A percentile compares a stretch with the other conserved stretches of the same genome.
Evolutionary conservation across 352 stramenopile species (phyloP).

Genomic region (Phytophthora pini): DNA sequence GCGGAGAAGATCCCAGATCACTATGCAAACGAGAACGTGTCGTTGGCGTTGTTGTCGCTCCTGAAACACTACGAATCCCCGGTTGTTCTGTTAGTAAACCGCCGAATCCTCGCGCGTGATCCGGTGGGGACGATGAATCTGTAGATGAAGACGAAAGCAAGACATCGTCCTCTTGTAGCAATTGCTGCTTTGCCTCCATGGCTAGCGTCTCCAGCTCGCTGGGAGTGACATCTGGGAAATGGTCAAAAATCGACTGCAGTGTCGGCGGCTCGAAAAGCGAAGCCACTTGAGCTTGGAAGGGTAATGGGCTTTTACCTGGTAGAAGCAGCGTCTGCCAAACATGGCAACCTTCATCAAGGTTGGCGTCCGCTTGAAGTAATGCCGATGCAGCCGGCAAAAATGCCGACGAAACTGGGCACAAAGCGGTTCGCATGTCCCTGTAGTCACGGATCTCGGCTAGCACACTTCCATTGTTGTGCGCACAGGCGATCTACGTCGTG

Average conservation of each 20-base stretch:
- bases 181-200: conserved; percentile 38
- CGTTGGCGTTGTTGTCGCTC: conserved; percentile 26
- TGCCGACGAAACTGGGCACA: conserved; percentile 48
- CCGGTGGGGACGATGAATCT: conserved; percentile 27
- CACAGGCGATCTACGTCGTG: conserved; percentile 31
- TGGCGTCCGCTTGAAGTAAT: conserved; percentile 4
- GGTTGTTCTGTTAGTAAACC: conserved; percentile 8
- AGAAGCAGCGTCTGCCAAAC: conserved; percentile 32
- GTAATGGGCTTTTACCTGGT: conserved; percentile 17
- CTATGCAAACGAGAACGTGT: conserved; percentile 20
- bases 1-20: conserved; percentile 18
- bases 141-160: conserved; percentile 34
- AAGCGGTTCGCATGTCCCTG: conserved; percentile 18
- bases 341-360: conserved; percentile 10
- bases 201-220: conserved; percentile 46
- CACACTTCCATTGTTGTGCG: conserved; percentile 28
- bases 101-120: conserved; percentile 4
- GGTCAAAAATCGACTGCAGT: conserved; percentile 38
- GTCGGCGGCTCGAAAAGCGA: conserved; percentile 20
- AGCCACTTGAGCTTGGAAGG: conserved; percentile 10
- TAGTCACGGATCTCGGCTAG: conserved; percentile 51
- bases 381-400: conserved; percentile 32
- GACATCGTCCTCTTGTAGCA: conserved; percentile 41
- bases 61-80: background rate
- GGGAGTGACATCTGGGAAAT: conserved; percentile 33